Base-by-base conservation (phyloP, 805 yeast genomes). In the Candida glaebosa region DNA sequence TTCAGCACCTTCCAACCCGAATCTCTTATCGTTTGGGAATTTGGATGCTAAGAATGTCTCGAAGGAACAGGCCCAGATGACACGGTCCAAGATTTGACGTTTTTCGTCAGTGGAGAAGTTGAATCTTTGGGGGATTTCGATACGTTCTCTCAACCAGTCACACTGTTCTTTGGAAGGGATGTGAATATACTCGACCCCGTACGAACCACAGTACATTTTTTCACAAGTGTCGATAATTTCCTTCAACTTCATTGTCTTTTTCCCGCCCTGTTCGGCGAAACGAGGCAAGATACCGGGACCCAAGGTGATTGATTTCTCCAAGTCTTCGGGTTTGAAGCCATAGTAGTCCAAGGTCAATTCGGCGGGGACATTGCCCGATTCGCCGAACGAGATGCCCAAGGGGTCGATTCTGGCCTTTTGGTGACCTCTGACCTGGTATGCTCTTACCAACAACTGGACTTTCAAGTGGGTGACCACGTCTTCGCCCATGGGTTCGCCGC, bases 1-100 rank as follows among this genome's bases (percentile, higher is more conserved):
- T 73, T 93, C 99, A 50, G 95, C 96, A 74, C 99, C 99, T 75
- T 93, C 99, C 45, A 93, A 76, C 67, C 99, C 99, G 60, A 93
- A 93, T 71, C 99, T 86, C 75, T 93, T 93, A 65, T 90, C 98
- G 69, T 89, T 91, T 50, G 99, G 98, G 78, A 88, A 93, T 71
- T 93, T 93, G 44, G 96, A 82, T 37, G 96, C 80, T 58, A 93
- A 71, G 78, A 93, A 93, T 45, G 84, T 71, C 74, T 93, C 99
- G 60, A 93, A 93, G 38, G 89, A 82, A 47, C 96, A 82, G 38
- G 98, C 79, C 99, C 99, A 93, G 66, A 91, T 87, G 59, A 93
- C 72, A 63, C 99, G 82, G 69, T 93, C 99, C 57, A 93, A 75
- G 54, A 93, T 93, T 67, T 93, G 96, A 72, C 96, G 82, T 75